Base-by-base conservation (phyloP, 345 rosid species). In the Noccaea caerulescens region DNA sequence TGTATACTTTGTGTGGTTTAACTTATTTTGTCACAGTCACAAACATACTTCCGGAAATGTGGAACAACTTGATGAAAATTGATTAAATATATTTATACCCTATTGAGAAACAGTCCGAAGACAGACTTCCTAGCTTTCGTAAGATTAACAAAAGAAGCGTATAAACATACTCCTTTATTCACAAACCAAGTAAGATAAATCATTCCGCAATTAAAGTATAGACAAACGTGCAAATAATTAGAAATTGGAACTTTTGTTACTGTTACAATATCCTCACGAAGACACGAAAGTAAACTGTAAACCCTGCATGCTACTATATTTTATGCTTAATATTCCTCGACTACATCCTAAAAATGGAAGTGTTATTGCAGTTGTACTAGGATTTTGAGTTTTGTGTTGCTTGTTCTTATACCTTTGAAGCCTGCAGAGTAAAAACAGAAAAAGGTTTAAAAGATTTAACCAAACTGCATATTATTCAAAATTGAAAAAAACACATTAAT, bases 41-140 rank as follows among this genome's bases (percentile, higher is more conserved):
- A 58, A 67, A 51, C 57, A 67, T 51, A 53, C 13, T 74, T 59
- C 68, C 73, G 67, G 63, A 44, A 52, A 74, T 43, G 56, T 59
- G 54, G 78, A 59, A 34, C 33, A 27, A 73, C 27, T 58, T 73
- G 23, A 30, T 73, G 46, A 33, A 49, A 39, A 10, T 58, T 49
- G 3, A 20, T 46, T 8, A 14, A 3, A 4, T 27, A 3, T 20
- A 38, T 66, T 70, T 58, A 57, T 7, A 33, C 12, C 37, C 11
- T 55, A 34, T 53, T 66, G 55, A 41, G 47, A 18, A 38, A 10
- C 43, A 49, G 58, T 65, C 51, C 53, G 66, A 25, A 66, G 32
- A 50, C 53, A 66, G 34, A 49, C 30, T 49, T 66, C 72, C 39
- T 66, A 9, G 23, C 38, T 73, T 68, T 66, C 59, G 66, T 49